Conservation (phyloP, 768 basidiomycete genomes). For the Hericium erinaceus region DNA sequence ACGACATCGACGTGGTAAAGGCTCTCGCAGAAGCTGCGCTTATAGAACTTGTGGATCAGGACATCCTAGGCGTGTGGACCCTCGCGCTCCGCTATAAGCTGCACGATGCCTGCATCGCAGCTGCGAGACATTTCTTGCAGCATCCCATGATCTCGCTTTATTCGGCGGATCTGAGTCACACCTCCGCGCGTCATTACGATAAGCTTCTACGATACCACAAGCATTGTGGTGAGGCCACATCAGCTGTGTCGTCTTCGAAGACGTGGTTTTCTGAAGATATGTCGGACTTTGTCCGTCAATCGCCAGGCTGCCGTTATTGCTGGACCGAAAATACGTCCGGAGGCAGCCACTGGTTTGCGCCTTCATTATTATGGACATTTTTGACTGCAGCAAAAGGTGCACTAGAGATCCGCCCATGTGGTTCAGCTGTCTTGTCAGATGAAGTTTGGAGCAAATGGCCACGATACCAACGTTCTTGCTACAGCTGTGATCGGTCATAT, state of each 20-base stretch:
- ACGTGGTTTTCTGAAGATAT: neutral
- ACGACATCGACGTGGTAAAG: neutral
- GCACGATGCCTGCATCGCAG: neutral
- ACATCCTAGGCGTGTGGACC: neutral
- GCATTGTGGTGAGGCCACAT: neutral
- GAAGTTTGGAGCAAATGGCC: neutral
- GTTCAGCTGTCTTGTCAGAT: neutral
- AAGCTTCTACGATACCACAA: neutral
- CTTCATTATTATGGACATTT: neutral
- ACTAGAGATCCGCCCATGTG: neutral
- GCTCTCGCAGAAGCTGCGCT: neutral
- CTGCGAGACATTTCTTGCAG: neutral
- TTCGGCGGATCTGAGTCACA: neutral
- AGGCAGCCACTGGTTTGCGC: neutral
- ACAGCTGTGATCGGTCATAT: neutral
- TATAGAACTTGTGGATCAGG: neutral
- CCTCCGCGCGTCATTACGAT: neutral
- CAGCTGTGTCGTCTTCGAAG: neutral
- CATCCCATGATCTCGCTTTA: neutral
- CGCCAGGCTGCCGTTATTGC: neutral
- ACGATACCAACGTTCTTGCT: neutral
- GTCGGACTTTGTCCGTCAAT: too few relatives aligned
- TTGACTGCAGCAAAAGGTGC: neutral
- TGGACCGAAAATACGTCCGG: neutral
- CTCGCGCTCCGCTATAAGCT: neutral